These are phyloP conservation scores for Chlorella vulgaris DNA, from an alignment of 139 green algal genomes.

Conservation along the genomic window DNA sequence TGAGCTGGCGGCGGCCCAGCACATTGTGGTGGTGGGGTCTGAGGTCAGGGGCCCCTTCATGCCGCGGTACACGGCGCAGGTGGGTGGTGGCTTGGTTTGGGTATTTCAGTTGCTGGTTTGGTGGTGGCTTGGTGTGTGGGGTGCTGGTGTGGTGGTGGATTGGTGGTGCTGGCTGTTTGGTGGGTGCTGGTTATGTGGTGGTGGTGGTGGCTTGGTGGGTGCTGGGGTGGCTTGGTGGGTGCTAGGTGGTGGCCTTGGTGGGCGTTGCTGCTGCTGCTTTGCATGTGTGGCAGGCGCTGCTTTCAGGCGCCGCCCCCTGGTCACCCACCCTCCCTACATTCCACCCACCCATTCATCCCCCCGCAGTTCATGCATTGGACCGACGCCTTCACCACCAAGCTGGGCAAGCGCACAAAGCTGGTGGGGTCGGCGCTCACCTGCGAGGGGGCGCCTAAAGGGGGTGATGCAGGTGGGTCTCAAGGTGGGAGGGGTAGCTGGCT, in stretches of 20 bases:
- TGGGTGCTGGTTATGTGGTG: too few species aligned
- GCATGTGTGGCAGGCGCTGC: too few species aligned
- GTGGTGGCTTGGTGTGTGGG: too few species aligned
- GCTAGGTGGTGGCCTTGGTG: too few species aligned
- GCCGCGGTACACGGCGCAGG: constrained; percentile 45
- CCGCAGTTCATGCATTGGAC: constrained; percentile 50
- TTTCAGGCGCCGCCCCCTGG: not conserved
- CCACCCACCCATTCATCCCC: not conserved
- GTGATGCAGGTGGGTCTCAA: constrained; percentile 22
- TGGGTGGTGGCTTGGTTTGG: not conserved
- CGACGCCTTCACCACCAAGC: constrained; percentile 36
- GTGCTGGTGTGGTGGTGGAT: too few species aligned
- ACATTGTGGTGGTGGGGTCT: constrained; percentile 53
- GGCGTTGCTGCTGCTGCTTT: too few species aligned
- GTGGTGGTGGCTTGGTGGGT: too few species aligned
- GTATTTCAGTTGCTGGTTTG: too few species aligned
- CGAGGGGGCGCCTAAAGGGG: constrained; percentile 39
- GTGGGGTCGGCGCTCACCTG: constrained; percentile 55
- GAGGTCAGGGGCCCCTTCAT: constrained; percentile 55
- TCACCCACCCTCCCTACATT: not conserved
- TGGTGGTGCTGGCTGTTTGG: too few species aligned
- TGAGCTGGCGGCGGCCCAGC: constrained; percentile 22
- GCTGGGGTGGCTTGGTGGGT: too few species aligned
- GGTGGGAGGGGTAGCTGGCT: not conserved
- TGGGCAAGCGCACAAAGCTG: constrained; percentile 46